These are phyloP conservation scores for Volvox carteri DNA, from an alignment of 163 green algal genomes.

Conservation along the genomic window DNA sequence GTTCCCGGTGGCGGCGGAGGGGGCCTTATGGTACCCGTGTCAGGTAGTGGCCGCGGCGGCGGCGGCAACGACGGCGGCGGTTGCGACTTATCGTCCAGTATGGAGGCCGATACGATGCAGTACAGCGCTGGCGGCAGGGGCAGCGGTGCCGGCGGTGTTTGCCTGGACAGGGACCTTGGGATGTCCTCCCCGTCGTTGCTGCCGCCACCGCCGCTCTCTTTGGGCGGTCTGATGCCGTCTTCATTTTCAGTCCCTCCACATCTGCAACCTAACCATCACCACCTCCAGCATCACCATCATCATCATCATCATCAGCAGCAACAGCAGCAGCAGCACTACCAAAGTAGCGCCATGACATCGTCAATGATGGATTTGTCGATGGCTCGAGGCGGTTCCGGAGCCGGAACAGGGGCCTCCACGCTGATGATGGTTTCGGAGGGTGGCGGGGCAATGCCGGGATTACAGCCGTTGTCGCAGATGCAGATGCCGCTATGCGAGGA, in stretches of 20 bases:
- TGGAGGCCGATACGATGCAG: no score
- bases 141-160: neutral
- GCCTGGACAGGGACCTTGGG: neutral
- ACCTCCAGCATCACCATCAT: neutral
- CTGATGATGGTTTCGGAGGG: no score
- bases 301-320: conserved; percentile 9
- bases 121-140: neutral
- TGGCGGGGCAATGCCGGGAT: no score
- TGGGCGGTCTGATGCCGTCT: neutral
- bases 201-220: neutral
- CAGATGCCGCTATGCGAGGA: neutral
- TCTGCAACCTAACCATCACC: neutral
- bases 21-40: neutral
- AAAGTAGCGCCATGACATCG: no score
- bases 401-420: no score
- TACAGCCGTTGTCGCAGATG: no score
- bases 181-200: neutral
- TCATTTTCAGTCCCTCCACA: neutral
- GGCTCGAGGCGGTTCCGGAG: no score
- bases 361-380: no score
- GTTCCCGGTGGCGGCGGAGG: neutral
- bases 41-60: no score
- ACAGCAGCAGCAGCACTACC: neutral
- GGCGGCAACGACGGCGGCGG: neutral
- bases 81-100: no score